Conservation (phyloP, 169 alveolate genomes). For the Plasmodium ovale region DNA sequence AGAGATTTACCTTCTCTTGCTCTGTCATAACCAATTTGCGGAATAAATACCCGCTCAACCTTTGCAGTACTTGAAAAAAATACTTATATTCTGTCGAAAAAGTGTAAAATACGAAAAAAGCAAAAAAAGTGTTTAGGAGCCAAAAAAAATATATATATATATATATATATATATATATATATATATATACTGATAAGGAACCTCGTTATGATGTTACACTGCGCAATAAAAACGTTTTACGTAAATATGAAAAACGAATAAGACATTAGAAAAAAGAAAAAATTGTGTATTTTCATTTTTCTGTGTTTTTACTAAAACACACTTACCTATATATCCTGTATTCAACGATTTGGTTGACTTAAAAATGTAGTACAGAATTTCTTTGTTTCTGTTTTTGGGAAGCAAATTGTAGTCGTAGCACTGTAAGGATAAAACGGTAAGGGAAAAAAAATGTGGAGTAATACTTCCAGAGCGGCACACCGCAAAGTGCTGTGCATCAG, state of each 20-base stretch:
- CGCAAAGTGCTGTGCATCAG: too few relatives aligned
- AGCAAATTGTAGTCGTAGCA: constrained; percentile 64
- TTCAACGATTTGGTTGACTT: constrained; percentile 26
- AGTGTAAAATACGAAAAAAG: too few relatives aligned
- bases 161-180: too few relatives aligned
- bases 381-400: constrained; percentile 48
- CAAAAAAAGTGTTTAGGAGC: too few relatives aligned
- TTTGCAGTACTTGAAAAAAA: constrained; percentile 55
- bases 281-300: neutral
- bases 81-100: constrained; percentile 41
- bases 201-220: too few relatives aligned
- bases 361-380: constrained; percentile 37
- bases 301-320: neutral
- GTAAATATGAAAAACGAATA: neutral
- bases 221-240: neutral
- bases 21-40: constrained; percentile 73
- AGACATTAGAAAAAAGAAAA: neutral
- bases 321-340: constrained; percentile 38
- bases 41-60: constrained; percentile 47
- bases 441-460: neutral
- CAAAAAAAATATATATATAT: too few relatives aligned
- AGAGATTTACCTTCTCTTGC: constrained; percentile 49
- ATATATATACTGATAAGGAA: too few relatives aligned
- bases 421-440: constrained; percentile 14
- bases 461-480: too few relatives aligned